phyloP scores from a whole-genome alignment of 2,329 filamentous ascomycete species.

The Colletotrichum abscissum region DNA sequence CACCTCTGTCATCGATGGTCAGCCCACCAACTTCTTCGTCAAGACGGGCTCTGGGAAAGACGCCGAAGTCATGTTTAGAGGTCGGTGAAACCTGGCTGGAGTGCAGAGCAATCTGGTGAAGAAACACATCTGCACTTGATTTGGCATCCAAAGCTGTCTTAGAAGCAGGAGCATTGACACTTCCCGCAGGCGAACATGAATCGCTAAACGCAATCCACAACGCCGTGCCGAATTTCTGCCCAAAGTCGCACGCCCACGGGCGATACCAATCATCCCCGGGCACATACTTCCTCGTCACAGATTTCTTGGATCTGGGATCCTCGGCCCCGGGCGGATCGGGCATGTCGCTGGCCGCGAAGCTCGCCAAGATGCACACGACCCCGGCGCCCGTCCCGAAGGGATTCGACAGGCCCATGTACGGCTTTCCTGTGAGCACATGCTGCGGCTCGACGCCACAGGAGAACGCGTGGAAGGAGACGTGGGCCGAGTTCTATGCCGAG shows the following conservation, averaged over 20 bases:
- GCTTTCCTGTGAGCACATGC: conserved; percentile 86
- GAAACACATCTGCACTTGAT: conserved; percentile 43
- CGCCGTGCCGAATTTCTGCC: conserved; percentile 80
- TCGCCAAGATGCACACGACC: conserved; percentile 82
- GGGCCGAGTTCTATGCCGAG: conserved; percentile 89
- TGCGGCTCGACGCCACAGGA: conserved; percentile 88
- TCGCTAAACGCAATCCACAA: conserved; percentile 85
- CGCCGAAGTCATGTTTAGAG: conserved; percentile 77
- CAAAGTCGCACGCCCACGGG: conserved; percentile 80
- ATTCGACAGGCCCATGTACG: conserved; percentile 73
- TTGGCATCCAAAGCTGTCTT: not conserved
- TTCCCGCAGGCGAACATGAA: conserved; percentile 76
- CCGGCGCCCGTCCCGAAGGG: conserved; percentile 74
- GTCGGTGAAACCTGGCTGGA: conserved; percentile 47
- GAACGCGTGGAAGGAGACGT: conserved; percentile 78
- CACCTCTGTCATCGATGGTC: conserved; percentile 57
- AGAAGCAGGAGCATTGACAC: conserved; percentile 37
- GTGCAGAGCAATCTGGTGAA: conserved; percentile 42
- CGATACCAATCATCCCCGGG: conserved; percentile 62
- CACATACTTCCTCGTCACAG: conserved; percentile 74
- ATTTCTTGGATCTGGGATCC: conserved; percentile 78
- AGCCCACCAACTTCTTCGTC: conserved; percentile 72
- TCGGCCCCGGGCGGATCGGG: conserved; percentile 56
- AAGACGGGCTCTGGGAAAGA: conserved; percentile 73
- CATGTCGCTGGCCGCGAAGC: conserved; percentile 75